Conservation (phyloP, 2,329 filamentous ascomycete species). For the Aspergillus japonicus region DNA sequence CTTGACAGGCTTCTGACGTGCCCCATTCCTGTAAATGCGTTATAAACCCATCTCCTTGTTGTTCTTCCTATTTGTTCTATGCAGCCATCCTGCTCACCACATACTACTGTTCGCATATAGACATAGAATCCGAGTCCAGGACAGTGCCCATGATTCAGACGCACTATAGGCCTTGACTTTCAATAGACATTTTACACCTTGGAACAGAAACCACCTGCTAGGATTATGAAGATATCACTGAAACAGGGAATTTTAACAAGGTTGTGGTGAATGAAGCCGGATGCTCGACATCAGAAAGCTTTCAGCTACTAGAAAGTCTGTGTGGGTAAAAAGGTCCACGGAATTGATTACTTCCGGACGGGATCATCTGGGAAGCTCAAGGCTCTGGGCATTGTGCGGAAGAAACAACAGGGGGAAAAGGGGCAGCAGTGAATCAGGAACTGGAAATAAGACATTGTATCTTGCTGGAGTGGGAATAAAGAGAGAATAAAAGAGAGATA, state of each 20-base stretch:
- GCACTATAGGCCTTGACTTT: not conserved
- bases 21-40: slow-evolving; percentile 10
- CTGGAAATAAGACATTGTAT: slow-evolving; percentile 37
- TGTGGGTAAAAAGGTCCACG: not conserved
- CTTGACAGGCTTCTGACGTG: slow-evolving; percentile 2
- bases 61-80: not conserved
- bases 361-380: slow-evolving; percentile 12
- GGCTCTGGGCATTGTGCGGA: slow-evolving; percentile 12
- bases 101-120: not conserved
- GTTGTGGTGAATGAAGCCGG: not conserved
- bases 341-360: slow-evolving; percentile 20
- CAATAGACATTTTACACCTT: not conserved
- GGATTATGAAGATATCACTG: too few species aligned
- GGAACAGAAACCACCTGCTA: not conserved
- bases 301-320: not conserved
- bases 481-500: slow-evolving; percentile 43
- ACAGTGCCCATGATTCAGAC: not conserved
- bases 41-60: slow-evolving; percentile 1
- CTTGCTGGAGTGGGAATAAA: slow-evolving; percentile 42
- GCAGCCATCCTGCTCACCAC: not conserved
- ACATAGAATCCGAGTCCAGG: not conserved
- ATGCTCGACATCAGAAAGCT: not conserved
- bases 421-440: slow-evolving; percentile 28
- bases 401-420: slow-evolving; percentile 14
- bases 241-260: too few species aligned